Evolutionary conservation across 2,329 filamentous ascomycete species (phyloP).

Genomic region (Xylaria sp.): DNA sequence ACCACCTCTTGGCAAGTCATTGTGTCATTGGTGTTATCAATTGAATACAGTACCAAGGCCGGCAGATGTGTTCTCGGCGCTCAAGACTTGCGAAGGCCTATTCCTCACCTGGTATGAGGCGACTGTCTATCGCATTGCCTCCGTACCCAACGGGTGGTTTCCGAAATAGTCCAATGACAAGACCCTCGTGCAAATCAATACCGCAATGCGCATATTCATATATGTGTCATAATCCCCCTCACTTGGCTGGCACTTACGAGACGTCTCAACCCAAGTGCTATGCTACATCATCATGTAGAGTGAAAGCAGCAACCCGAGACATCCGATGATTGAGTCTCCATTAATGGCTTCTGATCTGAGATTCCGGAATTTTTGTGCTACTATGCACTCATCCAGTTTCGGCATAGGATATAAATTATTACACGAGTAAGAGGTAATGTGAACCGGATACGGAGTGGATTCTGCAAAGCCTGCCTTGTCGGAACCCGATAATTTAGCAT

Average conservation of each 20-base stretch:
- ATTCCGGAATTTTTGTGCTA: conserved; percentile 11
- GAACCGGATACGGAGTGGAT: neutral
- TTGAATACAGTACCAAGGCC: conserved; percentile 38
- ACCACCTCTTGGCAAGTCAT: conserved; percentile 37
- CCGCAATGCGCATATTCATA: conserved; percentile 18
- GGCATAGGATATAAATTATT: conserved; percentile 13
- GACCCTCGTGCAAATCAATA: conserved; percentile 17
- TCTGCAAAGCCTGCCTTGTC: neutral
- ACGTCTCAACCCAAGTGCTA: neutral
- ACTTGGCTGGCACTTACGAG: conserved; percentile 18
- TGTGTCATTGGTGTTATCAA: conserved; percentile 27
- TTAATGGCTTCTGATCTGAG: neutral
- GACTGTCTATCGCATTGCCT: conserved; percentile 8
- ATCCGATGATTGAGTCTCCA: conserved; percentile 12
- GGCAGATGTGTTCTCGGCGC: conserved; percentile 36
- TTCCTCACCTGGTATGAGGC: conserved; percentile 18
- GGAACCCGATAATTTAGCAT: neutral
- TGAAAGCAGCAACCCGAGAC: conserved; percentile 14
- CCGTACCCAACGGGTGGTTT: neutral
- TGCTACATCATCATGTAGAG: conserved; percentile 12
- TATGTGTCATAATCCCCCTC: conserved; percentile 21
- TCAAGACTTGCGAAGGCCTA: neutral
- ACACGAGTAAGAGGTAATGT: neutral
- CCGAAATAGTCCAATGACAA: neutral
- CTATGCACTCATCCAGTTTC: conserved; percentile 3